Conservation (phyloP, 129 eudicot species). For the Flaveria robusta region DNA sequence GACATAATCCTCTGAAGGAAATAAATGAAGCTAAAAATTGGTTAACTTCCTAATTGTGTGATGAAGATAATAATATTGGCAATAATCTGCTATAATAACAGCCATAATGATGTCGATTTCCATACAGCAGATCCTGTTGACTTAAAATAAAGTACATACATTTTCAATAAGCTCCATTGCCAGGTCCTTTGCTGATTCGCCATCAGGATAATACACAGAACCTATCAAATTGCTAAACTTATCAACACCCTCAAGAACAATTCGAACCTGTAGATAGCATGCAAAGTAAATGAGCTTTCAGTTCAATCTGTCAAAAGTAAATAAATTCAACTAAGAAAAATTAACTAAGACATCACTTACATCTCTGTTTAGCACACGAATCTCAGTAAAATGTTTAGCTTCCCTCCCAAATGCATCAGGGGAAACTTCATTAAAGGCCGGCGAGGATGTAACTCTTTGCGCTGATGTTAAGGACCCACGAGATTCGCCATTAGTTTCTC, state of each 20-base stretch:
- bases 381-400: slow-evolving; percentile 93
- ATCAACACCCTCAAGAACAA: slow-evolving; percentile 88
- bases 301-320: neutral
- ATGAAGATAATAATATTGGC: neutral
- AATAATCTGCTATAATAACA: slow-evolving; percentile 16
- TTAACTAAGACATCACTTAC: slow-evolving; percentile 44
- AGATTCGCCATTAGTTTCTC: slow-evolving; percentile 54
- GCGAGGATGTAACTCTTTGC: slow-evolving; percentile 71
- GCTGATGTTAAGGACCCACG: slow-evolving; percentile 80
- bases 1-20: neutral
- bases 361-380: slow-evolving; percentile 87
- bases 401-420: slow-evolving; percentile 91
- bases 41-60: neutral
- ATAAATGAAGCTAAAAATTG: neutral
- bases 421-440: slow-evolving; percentile 66
- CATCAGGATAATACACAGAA: slow-evolving; percentile 82
- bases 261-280: slow-evolving; percentile 63
- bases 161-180: slow-evolving; percentile 87
- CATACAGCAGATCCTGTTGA: neutral
- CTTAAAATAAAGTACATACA: slow-evolving; percentile 38
- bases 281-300: neutral
- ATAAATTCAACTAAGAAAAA: neutral
- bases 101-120: slow-evolving; percentile 9
- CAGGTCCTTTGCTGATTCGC: slow-evolving; percentile 78
- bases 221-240: slow-evolving; percentile 81